Conservation (phyloP, 2,329 filamentous ascomycete genomes). For the Drechslera avenae region DNA sequence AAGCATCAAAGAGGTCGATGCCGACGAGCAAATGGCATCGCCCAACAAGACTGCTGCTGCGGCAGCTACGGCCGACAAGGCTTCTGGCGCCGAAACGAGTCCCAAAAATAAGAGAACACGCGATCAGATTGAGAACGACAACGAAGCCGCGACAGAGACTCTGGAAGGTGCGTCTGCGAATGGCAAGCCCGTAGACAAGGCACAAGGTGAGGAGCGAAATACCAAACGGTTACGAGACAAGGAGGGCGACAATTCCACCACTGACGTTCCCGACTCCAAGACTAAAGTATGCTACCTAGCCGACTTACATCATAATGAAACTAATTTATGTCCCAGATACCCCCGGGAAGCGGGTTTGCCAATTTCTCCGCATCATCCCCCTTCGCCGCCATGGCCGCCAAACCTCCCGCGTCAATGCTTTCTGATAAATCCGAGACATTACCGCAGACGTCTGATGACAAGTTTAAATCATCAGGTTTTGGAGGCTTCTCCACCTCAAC, state of each 20-base stretch:
- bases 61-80: slow-evolving; percentile 10
- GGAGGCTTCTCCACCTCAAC: slow-evolving; percentile 49
- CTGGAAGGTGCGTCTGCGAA: slow-evolving; percentile 20
- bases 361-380: slow-evolving; percentile 55
- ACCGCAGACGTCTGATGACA: slow-evolving; percentile 50
- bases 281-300: slow-evolving; percentile 27
- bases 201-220: slow-evolving; percentile 37
- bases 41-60: slow-evolving; percentile 17
- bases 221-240: slow-evolving; percentile 47
- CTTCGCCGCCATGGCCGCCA: slow-evolving; percentile 53
- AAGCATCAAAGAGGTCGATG: slow-evolving; percentile 39
- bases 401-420: slow-evolving; percentile 37
- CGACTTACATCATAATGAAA: not conserved
- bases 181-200: slow-evolving; percentile 20
- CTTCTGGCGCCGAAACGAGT: slow-evolving; percentile 37
- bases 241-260: slow-evolving; percentile 26
- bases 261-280: slow-evolving; percentile 25
- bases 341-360: slow-evolving; percentile 50
- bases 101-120: slow-evolving; percentile 58
- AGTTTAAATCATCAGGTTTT: slow-evolving; percentile 60
- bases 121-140: slow-evolving; percentile 35
- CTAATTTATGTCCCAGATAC: slow-evolving; percentile 34
- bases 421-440: slow-evolving; percentile 25
- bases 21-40: slow-evolving; percentile 36
- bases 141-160: slow-evolving; percentile 12